Evolutionary conservation across 441 rosid genomes (phyloP).

Genomic region (Pelargonium myrrhifolium): DNA sequence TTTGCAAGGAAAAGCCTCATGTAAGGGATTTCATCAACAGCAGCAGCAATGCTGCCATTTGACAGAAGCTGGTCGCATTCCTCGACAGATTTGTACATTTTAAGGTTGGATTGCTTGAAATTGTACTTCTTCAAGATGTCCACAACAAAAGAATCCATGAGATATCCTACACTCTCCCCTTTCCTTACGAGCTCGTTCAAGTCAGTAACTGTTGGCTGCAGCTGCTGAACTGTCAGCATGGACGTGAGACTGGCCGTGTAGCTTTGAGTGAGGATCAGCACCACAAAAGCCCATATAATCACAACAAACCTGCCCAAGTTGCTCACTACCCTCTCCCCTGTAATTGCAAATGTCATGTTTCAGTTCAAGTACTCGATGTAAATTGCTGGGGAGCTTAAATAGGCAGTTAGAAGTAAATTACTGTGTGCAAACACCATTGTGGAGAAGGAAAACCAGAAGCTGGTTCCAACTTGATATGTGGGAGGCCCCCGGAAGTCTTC

Average conservation of each 20-base stretch:
- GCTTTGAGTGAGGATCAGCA: conserved; percentile 50
- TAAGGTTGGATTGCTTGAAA: conserved; percentile 33
- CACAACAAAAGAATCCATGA: conserved; percentile 33
- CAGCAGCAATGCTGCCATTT: conserved; percentile 50
- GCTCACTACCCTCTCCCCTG: conserved; percentile 50
- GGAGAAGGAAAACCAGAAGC: conserved; percentile 40
- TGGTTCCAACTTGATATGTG: conserved; percentile 27
- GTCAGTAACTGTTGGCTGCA: conserved; percentile 33
- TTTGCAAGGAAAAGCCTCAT: conserved; percentile 31
- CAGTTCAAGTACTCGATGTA: conserved; percentile 10
- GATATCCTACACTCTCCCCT: conserved; percentile 43
- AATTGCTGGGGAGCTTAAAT: neutral
- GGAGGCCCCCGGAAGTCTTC: conserved; percentile 32
- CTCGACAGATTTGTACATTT: conserved; percentile 24
- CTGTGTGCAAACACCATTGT: conserved; percentile 38
- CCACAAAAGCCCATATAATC: conserved; percentile 54
- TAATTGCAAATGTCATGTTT: conserved; percentile 22
- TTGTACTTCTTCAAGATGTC: conserved; percentile 30
- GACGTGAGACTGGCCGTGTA: conserved; percentile 56
- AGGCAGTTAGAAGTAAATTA: conserved; percentile 7
- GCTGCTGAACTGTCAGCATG: conserved; percentile 40
- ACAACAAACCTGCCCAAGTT: conserved; percentile 38
- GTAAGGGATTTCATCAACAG: conserved; percentile 44
- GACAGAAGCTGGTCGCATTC: conserved; percentile 32
- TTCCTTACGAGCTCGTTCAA: conserved; percentile 31